A percentile compares a stretch with the other conserved stretches of the same genome.
phyloP scores from a whole-genome alignment of 192 early-diverging fungal species.

The Coemansia aciculifera region DNA sequence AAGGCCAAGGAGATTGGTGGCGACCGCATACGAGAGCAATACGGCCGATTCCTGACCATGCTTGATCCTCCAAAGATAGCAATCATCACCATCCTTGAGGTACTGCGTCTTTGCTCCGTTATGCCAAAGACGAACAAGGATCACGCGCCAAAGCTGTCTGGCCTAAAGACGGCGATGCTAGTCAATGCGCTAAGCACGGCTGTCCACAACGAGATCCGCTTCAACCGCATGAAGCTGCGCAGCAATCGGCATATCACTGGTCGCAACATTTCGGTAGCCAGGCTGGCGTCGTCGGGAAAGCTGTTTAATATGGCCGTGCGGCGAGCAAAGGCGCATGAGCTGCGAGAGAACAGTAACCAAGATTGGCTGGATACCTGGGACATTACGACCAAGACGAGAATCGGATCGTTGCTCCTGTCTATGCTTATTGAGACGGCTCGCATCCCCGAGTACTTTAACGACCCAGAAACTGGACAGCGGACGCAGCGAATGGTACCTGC shows the following conservation, averaged over 20 bases:
- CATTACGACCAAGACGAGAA: conserved; percentile 56
- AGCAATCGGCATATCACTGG: conserved; percentile 61
- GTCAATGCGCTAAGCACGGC: conserved; percentile 64
- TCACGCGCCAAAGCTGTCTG: conserved; percentile 17
- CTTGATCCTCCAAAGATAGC: conserved; percentile 72
- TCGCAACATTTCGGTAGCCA: conserved; percentile 59
- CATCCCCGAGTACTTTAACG: conserved; percentile 60
- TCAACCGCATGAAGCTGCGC: conserved; percentile 71
- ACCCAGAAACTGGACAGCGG: conserved; percentile 61
- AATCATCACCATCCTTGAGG: conserved; percentile 80
- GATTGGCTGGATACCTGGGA: conserved; percentile 76
- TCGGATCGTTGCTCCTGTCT: conserved; percentile 60
- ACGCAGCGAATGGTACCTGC: conserved; percentile 68
- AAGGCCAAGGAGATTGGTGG: conserved; percentile 10
- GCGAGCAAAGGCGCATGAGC: conserved; percentile 63
- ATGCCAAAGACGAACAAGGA: conserved; percentile 50
- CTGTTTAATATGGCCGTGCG: conserved; percentile 82
- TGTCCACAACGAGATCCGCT: conserved; percentile 81
- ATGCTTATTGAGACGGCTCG: conserved; percentile 73
- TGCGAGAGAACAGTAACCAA: conserved; percentile 49
- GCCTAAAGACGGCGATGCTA: conserved; percentile 56
- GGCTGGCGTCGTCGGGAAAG: conserved; percentile 72
- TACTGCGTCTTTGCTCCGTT: conserved; percentile 64
- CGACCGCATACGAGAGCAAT: conserved; percentile 28
- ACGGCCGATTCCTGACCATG: conserved; percentile 40